Percentiles rank a stretch among this genome's conserved stretches.
These are phyloP conservation scores for Fusarium sp. DNA, from an alignment of 2,329 filamentous ascomycete genomes.

Conservation along the genomic window DNA sequence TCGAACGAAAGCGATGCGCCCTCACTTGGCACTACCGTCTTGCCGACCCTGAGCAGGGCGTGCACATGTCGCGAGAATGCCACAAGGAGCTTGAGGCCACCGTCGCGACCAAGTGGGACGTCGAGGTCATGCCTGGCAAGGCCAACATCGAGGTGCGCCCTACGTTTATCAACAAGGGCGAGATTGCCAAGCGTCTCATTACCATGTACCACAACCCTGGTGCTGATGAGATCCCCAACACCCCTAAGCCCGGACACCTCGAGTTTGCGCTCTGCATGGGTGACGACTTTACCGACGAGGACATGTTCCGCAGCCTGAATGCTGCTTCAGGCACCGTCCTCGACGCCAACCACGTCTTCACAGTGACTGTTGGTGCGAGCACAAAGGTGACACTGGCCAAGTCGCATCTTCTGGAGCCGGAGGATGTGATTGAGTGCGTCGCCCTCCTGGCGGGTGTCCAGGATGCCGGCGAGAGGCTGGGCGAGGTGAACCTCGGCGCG, in stretches of 20 bases:
- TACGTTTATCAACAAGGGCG: slow-evolving; percentile 97
- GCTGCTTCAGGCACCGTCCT: slow-evolving; percentile 65
- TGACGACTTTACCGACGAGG: slow-evolving; percentile 98
- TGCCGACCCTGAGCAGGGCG: slow-evolving; percentile 86
- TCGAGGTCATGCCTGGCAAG: slow-evolving; percentile 97
- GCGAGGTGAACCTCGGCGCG: slow-evolving; percentile 68
- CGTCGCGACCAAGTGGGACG: slow-evolving; percentile 83
- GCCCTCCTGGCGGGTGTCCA: slow-evolving; percentile 65
- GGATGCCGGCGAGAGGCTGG: slow-evolving; percentile 53
- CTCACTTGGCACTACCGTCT: slow-evolving; percentile 97
- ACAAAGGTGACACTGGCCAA: slow-evolving; percentile 91
- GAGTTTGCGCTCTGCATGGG: slow-evolving; percentile 93
- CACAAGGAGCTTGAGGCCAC: slow-evolving; percentile 83
- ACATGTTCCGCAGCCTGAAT: slow-evolving; percentile 89
- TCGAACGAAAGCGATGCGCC: slow-evolving; percentile 93
- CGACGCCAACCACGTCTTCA: slow-evolving; percentile 78
- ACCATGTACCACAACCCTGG: slow-evolving; percentile 72
- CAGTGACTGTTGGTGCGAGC: slow-evolving; percentile 90
- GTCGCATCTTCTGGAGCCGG: slow-evolving; percentile 90
- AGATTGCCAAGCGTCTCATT: slow-evolving; percentile 88
- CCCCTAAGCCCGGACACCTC: slow-evolving; percentile 63
- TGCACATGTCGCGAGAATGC: slow-evolving; percentile 83
- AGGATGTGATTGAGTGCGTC: slow-evolving; percentile 82
- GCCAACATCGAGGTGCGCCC: slow-evolving; percentile 97
- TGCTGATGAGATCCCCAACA: slow-evolving; percentile 58